phyloP scores from a whole-genome alignment of 2,329 filamentous ascomycete species.

The Aspergillus flavus region DNA sequence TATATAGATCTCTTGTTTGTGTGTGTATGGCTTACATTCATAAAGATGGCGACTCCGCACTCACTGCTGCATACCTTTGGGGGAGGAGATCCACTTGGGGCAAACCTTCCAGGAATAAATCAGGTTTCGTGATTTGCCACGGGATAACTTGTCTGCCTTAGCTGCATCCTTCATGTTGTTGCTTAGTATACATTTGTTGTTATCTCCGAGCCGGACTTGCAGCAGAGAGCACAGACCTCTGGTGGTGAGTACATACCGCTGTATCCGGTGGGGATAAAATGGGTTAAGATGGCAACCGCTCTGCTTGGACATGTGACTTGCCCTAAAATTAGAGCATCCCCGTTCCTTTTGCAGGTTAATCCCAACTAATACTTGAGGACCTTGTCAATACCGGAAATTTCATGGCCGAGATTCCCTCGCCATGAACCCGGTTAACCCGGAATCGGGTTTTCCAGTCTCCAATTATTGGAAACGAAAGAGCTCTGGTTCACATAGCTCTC shows the following conservation, averaged over 20 bases:
- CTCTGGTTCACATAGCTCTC: too few species aligned
- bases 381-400: background rate
- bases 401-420: background rate
- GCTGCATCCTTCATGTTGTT: background rate
- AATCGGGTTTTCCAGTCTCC: background rate
- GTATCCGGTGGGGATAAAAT: background rate
- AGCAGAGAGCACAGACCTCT: background rate
- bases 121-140: slow-evolving; percentile 1
- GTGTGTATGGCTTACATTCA: background rate
- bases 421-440: background rate
- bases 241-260: background rate
- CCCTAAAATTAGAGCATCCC: background rate
- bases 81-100: background rate
- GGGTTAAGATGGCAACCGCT: background rate
- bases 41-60: background rate
- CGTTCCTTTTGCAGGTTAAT: background rate
- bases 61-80: background rate
- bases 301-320: background rate
- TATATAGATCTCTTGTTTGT: background rate
- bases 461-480: background rate
- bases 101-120: background rate
- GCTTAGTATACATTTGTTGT: background rate
- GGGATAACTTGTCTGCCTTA: background rate
- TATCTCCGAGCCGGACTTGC: background rate
- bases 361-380: background rate